Percentiles rank a stretch among this genome's conserved stretches.
phyloP scores from a whole-genome alignment of 2,329 filamentous ascomycete species.

The Ciborinia camelliae region DNA sequence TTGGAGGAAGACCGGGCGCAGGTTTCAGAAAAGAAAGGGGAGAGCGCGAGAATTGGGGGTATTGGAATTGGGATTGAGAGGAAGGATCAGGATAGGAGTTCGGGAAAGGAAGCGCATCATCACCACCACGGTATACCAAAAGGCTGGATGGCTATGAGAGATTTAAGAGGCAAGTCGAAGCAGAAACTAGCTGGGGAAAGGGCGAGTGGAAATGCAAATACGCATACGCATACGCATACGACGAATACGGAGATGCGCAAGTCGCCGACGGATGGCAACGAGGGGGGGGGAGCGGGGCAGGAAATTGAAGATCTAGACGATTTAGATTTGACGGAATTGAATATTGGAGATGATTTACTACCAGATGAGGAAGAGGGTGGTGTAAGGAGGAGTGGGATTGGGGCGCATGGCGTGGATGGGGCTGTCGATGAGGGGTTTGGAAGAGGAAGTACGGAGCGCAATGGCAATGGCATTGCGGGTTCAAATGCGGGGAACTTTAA shows the following conservation, averaged over 20 bases:
- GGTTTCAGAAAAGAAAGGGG: background rate
- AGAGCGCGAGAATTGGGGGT: background rate
- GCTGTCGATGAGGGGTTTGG: constrained; percentile 7
- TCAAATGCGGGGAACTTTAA: constrained; percentile 39
- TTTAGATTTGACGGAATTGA: constrained; percentile 28
- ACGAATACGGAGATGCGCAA: constrained; percentile 24
- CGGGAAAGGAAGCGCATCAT: constrained; percentile 1
- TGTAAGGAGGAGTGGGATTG: constrained; percentile 5
- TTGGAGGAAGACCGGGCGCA: background rate
- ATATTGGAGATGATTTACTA: constrained; percentile 35
- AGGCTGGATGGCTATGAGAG: constrained; percentile 11
- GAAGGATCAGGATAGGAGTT: background rate
- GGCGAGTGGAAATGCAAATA: constrained; percentile 8
- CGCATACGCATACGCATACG: constrained; percentile 18
- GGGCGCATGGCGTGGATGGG: background rate
- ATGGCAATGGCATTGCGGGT: background rate
- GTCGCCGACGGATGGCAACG: constrained; percentile 23
- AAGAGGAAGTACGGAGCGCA: background rate
- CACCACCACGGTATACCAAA: background rate
- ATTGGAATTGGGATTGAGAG: background rate
- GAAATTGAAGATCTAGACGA: constrained; percentile 28
- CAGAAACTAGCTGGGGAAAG: background rate
- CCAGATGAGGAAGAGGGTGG: constrained; percentile 25
- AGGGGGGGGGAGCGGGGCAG: constrained; percentile 4
- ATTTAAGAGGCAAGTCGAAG: background rate